Base-by-base conservation (phyloP, 2,329 filamentous ascomycete genomes). In the Talaromyces atroroseus region DNA sequence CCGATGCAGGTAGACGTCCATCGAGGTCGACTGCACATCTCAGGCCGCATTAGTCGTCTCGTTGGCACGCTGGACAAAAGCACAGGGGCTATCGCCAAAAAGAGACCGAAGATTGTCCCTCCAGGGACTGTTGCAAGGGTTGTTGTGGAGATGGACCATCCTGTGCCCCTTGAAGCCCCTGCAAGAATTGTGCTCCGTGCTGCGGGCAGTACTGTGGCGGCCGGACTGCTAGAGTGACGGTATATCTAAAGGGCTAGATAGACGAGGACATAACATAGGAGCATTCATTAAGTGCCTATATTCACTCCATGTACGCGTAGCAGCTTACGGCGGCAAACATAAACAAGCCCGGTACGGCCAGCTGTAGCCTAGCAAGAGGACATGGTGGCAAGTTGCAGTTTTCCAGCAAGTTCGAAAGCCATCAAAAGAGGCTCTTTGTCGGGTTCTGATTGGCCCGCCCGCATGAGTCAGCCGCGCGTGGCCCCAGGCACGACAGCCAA, bases 1-100 rank as follows among this genome's bases (percentile, higher is more conserved):
- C 92, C 92, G 0, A 94, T 92, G 83, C 83, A 84, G 23, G 83
- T 97, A 10, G 92, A 97, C 66, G 84, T 99, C 8, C 92, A 96
- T 70, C 80, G 90, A 20, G 94, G 94, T 0, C 81, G 91, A 8
- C 74, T 97, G 51, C 89, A 96, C 69, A 84, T 86, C 0, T 81
- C 89, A 0, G 94, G 89, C 0, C 82, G 83, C 49, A 88, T 99
- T 42, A 79, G 80, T 52, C 82, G 84, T 60, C 79, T 97, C 61
- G 74, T 87, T 8, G 89, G 88, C 0, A 79, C 85, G 1, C 72
- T 97, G 45, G 89, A 96, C 71, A 95, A 95, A 73, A 79, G 80
- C 8, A 89, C 82, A 1, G 92, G 91, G 0, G 79, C 82, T n/a
- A 76, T 87, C 0, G 68, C 85, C 44, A 95, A 92, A 79, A 95